phyloP scores from a whole-genome alignment of 305 asterid species.

The Fraxinus velutina region DNA sequence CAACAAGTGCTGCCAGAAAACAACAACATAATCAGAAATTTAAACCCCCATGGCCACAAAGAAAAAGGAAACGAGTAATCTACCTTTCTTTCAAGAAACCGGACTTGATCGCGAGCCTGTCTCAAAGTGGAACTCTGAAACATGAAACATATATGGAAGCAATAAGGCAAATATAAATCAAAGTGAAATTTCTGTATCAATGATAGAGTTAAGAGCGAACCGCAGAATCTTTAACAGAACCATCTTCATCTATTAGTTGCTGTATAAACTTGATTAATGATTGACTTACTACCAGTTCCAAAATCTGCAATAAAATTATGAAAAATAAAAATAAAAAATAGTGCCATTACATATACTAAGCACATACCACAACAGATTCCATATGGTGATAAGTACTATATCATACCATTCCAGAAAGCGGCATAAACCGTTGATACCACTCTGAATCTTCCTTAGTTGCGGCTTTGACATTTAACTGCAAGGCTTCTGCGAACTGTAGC shows the following conservation, averaged over 20 bases:
- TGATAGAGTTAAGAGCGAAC: slow-evolving; percentile 41
- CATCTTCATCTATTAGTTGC: slow-evolving; percentile 87
- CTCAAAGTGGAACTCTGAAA: slow-evolving; percentile 77
- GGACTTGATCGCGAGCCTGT: slow-evolving; percentile 75
- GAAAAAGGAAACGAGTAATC: background rate
- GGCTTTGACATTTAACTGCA: slow-evolving; percentile 70
- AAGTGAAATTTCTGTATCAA: slow-evolving; percentile 12
- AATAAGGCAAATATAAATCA: slow-evolving; percentile 22
- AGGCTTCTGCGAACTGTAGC: slow-evolving; percentile 57
- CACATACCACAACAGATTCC: slow-evolving; percentile 6
- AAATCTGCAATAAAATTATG: slow-evolving; percentile 49
- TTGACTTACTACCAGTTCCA: slow-evolving; percentile 56
- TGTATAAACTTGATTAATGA: slow-evolving; percentile 59
- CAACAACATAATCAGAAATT: background rate
- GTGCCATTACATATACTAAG: slow-evolving; percentile 22
- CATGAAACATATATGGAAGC: slow-evolving; percentile 17
- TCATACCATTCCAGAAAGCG: slow-evolving; percentile 75
- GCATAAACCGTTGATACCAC: slow-evolving; percentile 75
- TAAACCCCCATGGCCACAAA: background rate
- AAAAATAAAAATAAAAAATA: background rate
- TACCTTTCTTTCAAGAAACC: slow-evolving; percentile 78
- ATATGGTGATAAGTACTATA: slow-evolving; percentile 4
- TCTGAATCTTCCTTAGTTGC: slow-evolving; percentile 75
- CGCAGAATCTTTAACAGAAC: slow-evolving; percentile 93
- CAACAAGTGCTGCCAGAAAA: background rate